phyloP scores from a whole-genome alignment of 176 grass and related monocot genomes.

The Saccharum officinarum region DNA sequence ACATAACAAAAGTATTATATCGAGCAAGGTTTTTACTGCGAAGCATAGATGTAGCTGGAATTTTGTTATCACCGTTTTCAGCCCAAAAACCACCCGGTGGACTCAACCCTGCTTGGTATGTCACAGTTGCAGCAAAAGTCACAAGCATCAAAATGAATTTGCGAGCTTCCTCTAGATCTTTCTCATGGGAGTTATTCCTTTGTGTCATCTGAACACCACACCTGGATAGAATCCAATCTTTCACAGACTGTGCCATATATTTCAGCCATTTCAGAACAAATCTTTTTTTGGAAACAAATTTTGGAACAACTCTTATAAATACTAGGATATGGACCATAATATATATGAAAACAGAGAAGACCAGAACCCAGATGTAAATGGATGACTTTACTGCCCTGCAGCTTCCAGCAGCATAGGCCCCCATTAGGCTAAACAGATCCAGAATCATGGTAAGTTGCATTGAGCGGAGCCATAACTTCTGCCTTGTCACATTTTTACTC shows the following conservation, averaged over 20 bases:
- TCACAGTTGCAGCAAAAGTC: slow-evolving; percentile 43
- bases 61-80: not conserved
- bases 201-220: not conserved
- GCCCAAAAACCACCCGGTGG: slow-evolving; percentile 57
- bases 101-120: slow-evolving; percentile 53
- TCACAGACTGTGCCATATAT: not conserved
- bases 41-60: slow-evolving; percentile 46
- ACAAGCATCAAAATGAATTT: slow-evolving; percentile 52
- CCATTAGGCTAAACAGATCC: slow-evolving; percentile 52
- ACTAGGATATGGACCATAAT: slow-evolving; percentile 40
- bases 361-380: slow-evolving; percentile 53
- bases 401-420: slow-evolving; percentile 57
- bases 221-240: not conserved
- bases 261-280: slow-evolving; percentile 10
- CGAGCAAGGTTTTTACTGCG: not conserved
- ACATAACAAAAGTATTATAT: slow-evolving; percentile 33
- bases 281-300: not conserved
- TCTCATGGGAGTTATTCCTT: not conserved
- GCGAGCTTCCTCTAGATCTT: slow-evolving; percentile 26
- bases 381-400: slow-evolving; percentile 35
- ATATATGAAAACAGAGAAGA: slow-evolving; percentile 31
- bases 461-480: slow-evolving; percentile 31
- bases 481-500: slow-evolving; percentile 36
- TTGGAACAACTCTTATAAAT: slow-evolving; percentile 25
- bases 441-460: slow-evolving; percentile 51